A percentile compares a stretch with the other conserved stretches of the same genome.
Conservation (phyloP, 345 rosid genomes). For the Pistacia integerrima region DNA sequence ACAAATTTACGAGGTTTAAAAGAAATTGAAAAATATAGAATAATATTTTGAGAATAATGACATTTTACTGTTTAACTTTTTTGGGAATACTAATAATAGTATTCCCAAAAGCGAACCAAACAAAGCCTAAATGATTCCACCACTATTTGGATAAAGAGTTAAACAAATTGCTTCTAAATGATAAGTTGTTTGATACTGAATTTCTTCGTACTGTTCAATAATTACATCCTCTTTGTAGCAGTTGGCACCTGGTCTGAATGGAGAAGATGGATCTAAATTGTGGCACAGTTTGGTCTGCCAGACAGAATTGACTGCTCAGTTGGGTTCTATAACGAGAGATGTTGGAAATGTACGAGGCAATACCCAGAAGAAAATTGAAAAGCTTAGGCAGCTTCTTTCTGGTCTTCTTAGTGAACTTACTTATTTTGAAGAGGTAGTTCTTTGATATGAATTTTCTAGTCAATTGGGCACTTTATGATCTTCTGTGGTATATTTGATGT, state of each 20-base stretch:
- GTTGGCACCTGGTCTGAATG: slow-evolving; percentile 60
- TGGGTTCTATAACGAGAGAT: slow-evolving; percentile 85
- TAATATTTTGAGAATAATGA: no score
- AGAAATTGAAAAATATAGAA: no score
- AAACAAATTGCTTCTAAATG: background rate
- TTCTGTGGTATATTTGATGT: slow-evolving; percentile 15
- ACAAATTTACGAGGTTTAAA: no score
- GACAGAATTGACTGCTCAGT: slow-evolving; percentile 93
- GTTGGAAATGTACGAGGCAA: slow-evolving; percentile 97
- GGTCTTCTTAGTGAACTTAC: slow-evolving; percentile 98
- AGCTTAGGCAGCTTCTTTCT: slow-evolving; percentile 93
- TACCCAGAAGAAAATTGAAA: slow-evolving; percentile 95
- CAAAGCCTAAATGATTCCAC: background rate
- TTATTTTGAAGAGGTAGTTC: slow-evolving; percentile 89
- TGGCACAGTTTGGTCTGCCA: slow-evolving; percentile 98
- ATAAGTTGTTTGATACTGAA: background rate
- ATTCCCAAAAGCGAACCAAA: no score
- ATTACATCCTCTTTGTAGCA: slow-evolving; percentile 36
- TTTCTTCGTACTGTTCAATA: slow-evolving; percentile 18
- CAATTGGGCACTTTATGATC: slow-evolving; percentile 17
- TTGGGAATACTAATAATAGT: no score
- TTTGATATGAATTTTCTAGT: slow-evolving; percentile 21
- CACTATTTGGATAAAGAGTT: background rate
- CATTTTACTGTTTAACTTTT: no score
- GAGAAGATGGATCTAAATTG: slow-evolving; percentile 74